Percentiles rank a stretch among this genome's conserved stretches.
phyloP scores from a whole-genome alignment of 495 filamentous ascomycete species.

The Evansstolkia leycettana region DNA sequence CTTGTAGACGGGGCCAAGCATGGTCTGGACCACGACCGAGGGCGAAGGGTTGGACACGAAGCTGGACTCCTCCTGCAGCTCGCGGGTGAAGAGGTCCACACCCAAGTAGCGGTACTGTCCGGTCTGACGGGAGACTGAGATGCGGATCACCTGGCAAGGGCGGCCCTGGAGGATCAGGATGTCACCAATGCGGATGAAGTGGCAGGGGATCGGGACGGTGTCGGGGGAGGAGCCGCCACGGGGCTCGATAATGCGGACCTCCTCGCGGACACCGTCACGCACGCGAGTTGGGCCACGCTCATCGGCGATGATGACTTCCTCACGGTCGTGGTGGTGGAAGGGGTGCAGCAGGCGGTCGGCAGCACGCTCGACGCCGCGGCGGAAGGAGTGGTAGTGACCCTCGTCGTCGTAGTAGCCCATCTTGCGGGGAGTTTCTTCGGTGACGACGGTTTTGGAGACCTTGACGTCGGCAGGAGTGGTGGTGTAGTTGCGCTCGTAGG shows the following conservation, averaged over 20 bases:
- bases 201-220: constrained; percentile 96
- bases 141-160: constrained; percentile 99
- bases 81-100: constrained; percentile 99
- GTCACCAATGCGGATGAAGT: constrained; percentile 98
- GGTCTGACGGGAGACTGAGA: constrained; percentile 94
- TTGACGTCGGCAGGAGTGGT: constrained; percentile 24
- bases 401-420: constrained; percentile 99
- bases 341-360: constrained; percentile 71
- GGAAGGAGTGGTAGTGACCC: constrained; percentile 91
- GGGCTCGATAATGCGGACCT: constrained; percentile 42
- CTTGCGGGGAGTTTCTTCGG: constrained; percentile 42
- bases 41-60: constrained; percentile 95
- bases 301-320: constrained; percentile 46
- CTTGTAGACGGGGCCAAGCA: constrained; percentile 99
- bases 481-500: constrained; percentile 15
- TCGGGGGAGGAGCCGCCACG: constrained; percentile 45
- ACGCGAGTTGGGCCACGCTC: constrained; percentile 26
- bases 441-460: constrained; percentile 27
- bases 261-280: constrained; percentile 32
- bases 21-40: constrained; percentile 96
- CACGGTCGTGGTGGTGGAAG: constrained; percentile 43
- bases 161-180: constrained; percentile 98
- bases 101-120: constrained; percentile 99
- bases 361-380: constrained; percentile 71
- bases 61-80: constrained; percentile 96